phyloP scores from a whole-genome alignment of 2,329 filamentous ascomycete species.

The Cladorrhinum sp. region DNA sequence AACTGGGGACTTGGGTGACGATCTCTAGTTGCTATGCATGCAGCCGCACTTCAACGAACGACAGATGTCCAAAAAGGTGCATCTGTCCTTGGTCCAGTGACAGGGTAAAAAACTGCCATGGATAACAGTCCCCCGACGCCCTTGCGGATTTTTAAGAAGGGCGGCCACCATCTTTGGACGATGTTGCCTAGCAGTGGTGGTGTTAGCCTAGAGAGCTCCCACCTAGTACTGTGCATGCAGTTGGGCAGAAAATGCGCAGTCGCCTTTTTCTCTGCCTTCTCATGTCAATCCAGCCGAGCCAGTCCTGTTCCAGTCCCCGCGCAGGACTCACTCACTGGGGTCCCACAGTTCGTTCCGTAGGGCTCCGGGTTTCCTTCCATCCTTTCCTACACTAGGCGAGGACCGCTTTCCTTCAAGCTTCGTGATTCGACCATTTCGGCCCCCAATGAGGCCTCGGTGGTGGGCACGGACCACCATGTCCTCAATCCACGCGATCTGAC shows the following conservation, averaged over 20 bases:
- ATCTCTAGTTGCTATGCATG: background rate
- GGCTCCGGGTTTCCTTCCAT: constrained; percentile 7
- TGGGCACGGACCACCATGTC: constrained; percentile 15
- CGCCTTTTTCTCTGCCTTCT: background rate
- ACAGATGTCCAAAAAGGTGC: background rate
- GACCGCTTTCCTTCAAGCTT: constrained; percentile 10
- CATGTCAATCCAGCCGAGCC: background rate
- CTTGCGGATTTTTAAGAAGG: background rate
- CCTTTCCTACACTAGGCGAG: constrained; percentile 10
- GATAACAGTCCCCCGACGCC: constrained; percentile 1
- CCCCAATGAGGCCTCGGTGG: constrained; percentile 7
- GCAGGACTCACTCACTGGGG: constrained; percentile 8
- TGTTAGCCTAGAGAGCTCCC: background rate
- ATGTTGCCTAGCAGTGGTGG: background rate
- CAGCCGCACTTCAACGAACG: background rate
- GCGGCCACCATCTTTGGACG: constrained; percentile 16
- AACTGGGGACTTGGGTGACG: background rate
- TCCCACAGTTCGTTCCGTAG: constrained; percentile 6
- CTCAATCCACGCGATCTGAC: background rate
- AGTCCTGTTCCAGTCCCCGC: too few relatives aligned
- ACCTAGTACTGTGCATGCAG: constrained; percentile 5
- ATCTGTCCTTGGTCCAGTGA: background rate
- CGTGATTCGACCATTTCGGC: constrained; percentile 4
- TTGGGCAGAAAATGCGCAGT: constrained; percentile 25
- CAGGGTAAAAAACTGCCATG: background rate